Evolutionary conservation across 345 rosid species (phyloP), one percentile per base, ranked within the genome.

Genomic region (Rubroshorea leprosula): DNA sequence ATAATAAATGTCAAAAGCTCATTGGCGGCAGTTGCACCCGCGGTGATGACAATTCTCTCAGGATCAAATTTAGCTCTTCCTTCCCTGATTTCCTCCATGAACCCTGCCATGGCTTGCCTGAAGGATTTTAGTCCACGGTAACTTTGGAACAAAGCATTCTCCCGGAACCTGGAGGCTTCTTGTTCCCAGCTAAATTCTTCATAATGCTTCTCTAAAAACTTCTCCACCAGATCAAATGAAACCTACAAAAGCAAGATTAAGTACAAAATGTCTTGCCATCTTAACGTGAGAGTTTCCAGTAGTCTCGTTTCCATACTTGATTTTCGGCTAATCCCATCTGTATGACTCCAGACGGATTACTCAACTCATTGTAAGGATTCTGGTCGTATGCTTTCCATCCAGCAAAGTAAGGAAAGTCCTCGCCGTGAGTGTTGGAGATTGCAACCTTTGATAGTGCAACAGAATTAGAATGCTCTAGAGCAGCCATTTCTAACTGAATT

Each of bases 241-340:
- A 93, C 94, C 96, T 87, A 23, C 25, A 55, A 29, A 17, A 20
- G 19, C 15, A 6, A 25, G 6, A 49, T 15, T 24, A 24, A 23
- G 15, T n/a, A n/a, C n/a, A n/a, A n/a, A n/a, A n/a, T n/a, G n/a
- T n/a, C n/a, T n/a, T n/a, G n/a, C n/a, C n/a, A n/a, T n/a, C n/a
- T n/a, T n/a, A n/a, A n/a, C n/a, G n/a, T n/a, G n/a, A n/a, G n/a
- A n/a, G n/a, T n/a, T n/a, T n/a, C n/a, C n/a, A n/a, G n/a, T n/a
- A n/a, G n/a, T n/a, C n/a, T n/a, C n/a, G n/a, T n/a, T n/a, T n/a
- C n/a, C n/a, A n/a, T 68, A 87, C 97, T 75, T 91, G 98, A 79
- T 93, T 93, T 61, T 89, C 99, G 0, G 99, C 99, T 2, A 93
- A 73, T 45, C 99, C 99, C 99, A 93, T 87, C 68, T 93, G 99